phyloP scores from a whole-genome alignment of 1,284 basidiomycete species.

The Athelia psychrophila region DNA sequence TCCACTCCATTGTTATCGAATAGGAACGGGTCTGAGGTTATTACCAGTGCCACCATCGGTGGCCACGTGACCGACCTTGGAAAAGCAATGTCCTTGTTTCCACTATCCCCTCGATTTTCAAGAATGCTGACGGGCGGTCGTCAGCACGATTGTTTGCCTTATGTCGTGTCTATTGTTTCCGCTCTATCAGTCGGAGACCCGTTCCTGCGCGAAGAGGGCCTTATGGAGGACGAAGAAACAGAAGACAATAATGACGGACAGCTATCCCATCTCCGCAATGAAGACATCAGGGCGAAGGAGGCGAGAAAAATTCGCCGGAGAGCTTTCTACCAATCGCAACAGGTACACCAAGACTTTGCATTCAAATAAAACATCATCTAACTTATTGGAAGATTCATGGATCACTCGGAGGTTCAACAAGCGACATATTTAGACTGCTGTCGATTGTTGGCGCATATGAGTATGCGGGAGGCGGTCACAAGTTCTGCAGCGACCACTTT shows the following conservation, averaged over 20 bases:
- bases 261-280: conserved; percentile 53
- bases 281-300: conserved; percentile 66
- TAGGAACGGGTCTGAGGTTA: conserved; percentile 28
- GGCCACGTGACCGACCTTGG: conserved; percentile 87
- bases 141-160: conserved; percentile 90
- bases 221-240: conserved; percentile 47
- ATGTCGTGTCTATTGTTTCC: conserved; percentile 90
- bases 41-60: conserved; percentile 32
- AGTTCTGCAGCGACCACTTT: conserved; percentile 90
- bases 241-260: conserved; percentile 42
- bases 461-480: conserved; percentile 75
- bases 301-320: conserved; percentile 60
- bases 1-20: conserved; percentile 26
- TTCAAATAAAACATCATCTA: conserved; percentile 4
- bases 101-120: conserved; percentile 89
- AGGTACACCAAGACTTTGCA: conserved; percentile 43
- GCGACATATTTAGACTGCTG: conserved; percentile 87
- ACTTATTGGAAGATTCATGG: conserved; percentile 61
- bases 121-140: conserved; percentile 93
- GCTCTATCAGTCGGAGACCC: conserved; percentile 95
- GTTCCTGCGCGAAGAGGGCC: conserved; percentile 82
- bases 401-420: conserved; percentile 79
- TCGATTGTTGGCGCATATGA: conserved; percentile 97
- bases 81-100: conserved; percentile 89
- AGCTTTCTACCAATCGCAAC: conserved; percentile 78